Conservation (phyloP, 2,329 filamentous ascomycete genomes). For the Colletotrichum melonis region DNA sequence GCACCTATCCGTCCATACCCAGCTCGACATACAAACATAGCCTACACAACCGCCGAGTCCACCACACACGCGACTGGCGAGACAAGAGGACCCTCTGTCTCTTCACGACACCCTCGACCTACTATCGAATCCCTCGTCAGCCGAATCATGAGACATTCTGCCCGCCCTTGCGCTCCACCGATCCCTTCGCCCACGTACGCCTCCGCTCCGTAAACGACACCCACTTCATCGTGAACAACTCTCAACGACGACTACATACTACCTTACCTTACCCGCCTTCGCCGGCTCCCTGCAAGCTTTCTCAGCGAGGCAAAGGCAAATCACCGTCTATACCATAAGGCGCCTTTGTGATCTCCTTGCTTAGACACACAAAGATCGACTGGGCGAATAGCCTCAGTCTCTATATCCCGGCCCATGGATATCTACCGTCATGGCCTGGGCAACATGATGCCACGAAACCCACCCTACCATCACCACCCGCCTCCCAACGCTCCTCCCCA, state of each 20-base stretch:
- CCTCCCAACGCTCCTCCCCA: conserved; percentile 37
- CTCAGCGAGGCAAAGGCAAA: neutral
- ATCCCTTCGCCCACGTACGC: conserved; percentile 6
- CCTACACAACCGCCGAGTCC: conserved; percentile 22
- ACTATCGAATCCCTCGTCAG: neutral
- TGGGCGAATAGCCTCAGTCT: conserved; percentile 27
- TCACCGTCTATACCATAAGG: neutral
- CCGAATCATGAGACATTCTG: conserved; percentile 27
- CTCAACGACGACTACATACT: neutral
- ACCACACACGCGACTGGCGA: conserved; percentile 14
- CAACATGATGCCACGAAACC: conserved; percentile 38
- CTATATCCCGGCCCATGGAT: conserved; percentile 60
- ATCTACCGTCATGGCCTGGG: conserved; percentile 66
- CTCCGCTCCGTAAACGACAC: conserved; percentile 15
- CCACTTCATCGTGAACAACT: neutral
- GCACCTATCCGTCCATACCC: neutral
- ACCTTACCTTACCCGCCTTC: neutral
- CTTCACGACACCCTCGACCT: conserved; percentile 25
- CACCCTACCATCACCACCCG: conserved; percentile 39
- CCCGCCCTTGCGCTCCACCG: neutral
- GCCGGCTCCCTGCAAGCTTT: neutral
- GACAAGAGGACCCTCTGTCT: conserved; percentile 10
- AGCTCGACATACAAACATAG: neutral
- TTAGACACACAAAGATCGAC: neutral
- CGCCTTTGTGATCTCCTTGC: neutral